phyloP scores from a whole-genome alignment of 78 protist species.

The Chrysochromulina parva region DNA sequence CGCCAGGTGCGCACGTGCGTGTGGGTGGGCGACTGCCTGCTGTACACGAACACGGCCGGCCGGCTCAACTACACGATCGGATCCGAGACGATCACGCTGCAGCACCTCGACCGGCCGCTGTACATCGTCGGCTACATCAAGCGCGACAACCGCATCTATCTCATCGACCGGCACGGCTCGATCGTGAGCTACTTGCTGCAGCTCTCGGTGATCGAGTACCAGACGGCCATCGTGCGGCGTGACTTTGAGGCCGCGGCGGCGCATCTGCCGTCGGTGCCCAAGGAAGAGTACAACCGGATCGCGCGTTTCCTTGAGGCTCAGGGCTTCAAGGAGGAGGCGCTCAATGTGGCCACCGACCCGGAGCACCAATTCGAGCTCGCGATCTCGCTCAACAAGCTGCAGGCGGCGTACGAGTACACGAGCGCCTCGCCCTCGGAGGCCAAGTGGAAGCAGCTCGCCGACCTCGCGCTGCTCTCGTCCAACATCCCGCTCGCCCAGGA shows the following conservation, averaged over 20 bases:
- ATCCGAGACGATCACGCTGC: constrained; percentile 84
- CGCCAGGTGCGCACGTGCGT: constrained; percentile 61
- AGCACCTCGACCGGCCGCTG: constrained; percentile 73
- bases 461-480: constrained; percentile 70
- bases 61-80: constrained; percentile 95
- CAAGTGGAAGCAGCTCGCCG: constrained; percentile 85
- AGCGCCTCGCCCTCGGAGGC: not conserved
- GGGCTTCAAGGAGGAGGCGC: constrained; percentile 76
- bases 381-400: constrained; percentile 72
- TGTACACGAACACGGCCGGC: constrained; percentile 77
- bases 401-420: constrained; percentile 67
- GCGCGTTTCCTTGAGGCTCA: constrained; percentile 91
- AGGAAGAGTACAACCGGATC: constrained; percentile 66
- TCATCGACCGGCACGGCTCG: constrained; percentile 76
- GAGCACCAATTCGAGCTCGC: constrained; percentile 95
- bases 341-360: constrained; percentile 80
- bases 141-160: constrained; percentile 79
- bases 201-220: constrained; percentile 82
- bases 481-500: constrained; percentile 48
- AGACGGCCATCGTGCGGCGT: constrained; percentile 85
- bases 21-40: constrained; percentile 96
- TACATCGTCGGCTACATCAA: constrained; percentile 71
- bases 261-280: constrained; percentile 79
- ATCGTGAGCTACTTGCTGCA: constrained; percentile 66
- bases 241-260: constrained; percentile 78